A percentile compares a stretch with the other conserved stretches of the same genome.
Conservation (phyloP, 2,329 filamentous ascomycete species). For the Trichoderma brevicompactum region DNA sequence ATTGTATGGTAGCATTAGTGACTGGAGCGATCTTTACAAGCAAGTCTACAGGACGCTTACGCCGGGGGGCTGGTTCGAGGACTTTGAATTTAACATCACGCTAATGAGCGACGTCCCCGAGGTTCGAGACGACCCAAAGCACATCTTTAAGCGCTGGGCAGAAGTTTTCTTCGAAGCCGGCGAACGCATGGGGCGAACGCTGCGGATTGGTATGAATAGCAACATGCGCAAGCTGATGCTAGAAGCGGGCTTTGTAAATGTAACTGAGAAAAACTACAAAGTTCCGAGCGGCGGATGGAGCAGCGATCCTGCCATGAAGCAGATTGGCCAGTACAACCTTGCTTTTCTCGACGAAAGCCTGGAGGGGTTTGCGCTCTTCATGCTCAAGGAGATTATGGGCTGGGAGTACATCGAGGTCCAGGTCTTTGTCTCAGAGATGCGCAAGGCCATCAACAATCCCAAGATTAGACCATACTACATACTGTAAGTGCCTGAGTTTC, state of each 20-base stretch:
- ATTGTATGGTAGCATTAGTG: slow-evolving; percentile 23
- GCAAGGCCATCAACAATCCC: slow-evolving; percentile 33
- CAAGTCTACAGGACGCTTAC: slow-evolving; percentile 7
- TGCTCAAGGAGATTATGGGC: slow-evolving; percentile 38
- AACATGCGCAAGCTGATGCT: slow-evolving; percentile 34
- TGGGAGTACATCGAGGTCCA: slow-evolving; percentile 36
- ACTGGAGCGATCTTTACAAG: slow-evolving; percentile 23
- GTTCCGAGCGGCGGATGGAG: slow-evolving; percentile 32
- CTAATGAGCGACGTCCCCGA: slow-evolving; percentile 34
- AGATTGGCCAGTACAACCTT: slow-evolving; percentile 34
- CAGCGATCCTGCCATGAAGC: slow-evolving; percentile 29
- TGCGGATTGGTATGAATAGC: slow-evolving; percentile 33
- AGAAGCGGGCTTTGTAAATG: slow-evolving; percentile 35
- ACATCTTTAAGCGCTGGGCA: slow-evolving; percentile 38
- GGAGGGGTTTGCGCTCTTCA: slow-evolving; percentile 38
- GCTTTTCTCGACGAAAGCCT: slow-evolving; percentile 37
- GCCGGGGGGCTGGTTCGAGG: slow-evolving; percentile 26
- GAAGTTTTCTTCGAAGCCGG: slow-evolving; percentile 35
- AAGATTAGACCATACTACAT: slow-evolving; percentile 35
- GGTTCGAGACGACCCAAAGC: slow-evolving; percentile 34
- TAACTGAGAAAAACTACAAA: slow-evolving; percentile 29
- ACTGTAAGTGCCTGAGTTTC: slow-evolving; percentile 31
- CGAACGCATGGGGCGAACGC: slow-evolving; percentile 35
- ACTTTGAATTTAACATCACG: slow-evolving; percentile 34
- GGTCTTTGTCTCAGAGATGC: slow-evolving; percentile 36